Conservation (phyloP, 345 rosid species). For the Eucalyptus tenuipes region DNA sequence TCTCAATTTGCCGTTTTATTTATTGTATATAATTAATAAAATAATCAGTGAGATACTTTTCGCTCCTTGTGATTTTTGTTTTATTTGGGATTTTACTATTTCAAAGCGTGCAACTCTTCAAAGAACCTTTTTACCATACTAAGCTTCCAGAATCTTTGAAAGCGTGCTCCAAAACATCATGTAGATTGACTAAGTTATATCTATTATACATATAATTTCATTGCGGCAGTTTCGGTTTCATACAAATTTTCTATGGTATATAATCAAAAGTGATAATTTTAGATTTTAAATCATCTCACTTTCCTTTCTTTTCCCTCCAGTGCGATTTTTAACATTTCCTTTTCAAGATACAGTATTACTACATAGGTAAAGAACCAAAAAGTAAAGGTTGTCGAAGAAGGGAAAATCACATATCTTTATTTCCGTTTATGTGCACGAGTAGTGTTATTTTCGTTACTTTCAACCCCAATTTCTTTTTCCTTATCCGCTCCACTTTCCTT, state of each 20-base stretch:
- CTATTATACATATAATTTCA: neutral
- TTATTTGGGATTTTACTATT: neutral
- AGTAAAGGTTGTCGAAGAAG: neutral
- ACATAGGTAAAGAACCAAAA: neutral
- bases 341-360: no score
- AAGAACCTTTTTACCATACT: neutral
- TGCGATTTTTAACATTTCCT: no score
- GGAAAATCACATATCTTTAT: neutral
- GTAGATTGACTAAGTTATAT: neutral
- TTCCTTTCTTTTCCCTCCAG: neutral
- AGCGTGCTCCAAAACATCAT: neutral
- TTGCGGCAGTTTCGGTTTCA: neutral
- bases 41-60: neutral
- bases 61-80: neutral
- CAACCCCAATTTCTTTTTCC: neutral
- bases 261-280: neutral
- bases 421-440: fast-evolving
- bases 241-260: neutral
- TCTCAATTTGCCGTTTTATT: neutral
- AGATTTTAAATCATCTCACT: neutral
- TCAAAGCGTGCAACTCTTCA: no score
- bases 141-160: neutral
- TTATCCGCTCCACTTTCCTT: neutral
- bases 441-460: neutral
- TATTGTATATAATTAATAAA: neutral